A percentile compares a stretch with the other conserved stretches of the same genome.
phyloP scores from a whole-genome alignment of 805 yeast species.

The Soucietia sequanensis region DNA sequence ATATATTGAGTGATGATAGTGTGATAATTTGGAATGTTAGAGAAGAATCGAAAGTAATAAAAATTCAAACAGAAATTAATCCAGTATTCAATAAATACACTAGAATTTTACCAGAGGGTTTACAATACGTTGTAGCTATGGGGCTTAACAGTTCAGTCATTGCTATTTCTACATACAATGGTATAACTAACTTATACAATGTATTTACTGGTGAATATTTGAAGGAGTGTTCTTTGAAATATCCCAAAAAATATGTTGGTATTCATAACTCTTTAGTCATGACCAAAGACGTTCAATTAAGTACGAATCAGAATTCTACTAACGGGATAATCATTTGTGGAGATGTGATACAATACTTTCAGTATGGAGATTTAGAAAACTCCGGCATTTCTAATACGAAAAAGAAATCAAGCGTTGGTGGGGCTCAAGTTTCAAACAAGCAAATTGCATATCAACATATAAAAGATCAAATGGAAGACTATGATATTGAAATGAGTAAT shows the following conservation, averaged over 20 bases:
- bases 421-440: constrained; percentile 19
- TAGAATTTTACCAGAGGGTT: constrained; percentile 7
- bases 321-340: constrained; percentile 44
- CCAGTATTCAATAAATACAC: constrained; percentile 21
- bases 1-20: constrained; percentile 38
- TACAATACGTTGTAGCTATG: constrained; percentile 18
- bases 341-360: constrained; percentile 44
- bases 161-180: constrained; percentile 43
- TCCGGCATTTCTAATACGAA: constrained; percentile 9
- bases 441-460: constrained; percentile 20
- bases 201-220: constrained; percentile 41
- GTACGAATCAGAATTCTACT: constrained; percentile 20
- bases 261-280: constrained; percentile 24
- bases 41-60: constrained; percentile 12
- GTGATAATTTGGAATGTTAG: constrained; percentile 46
- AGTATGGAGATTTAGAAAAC: constrained; percentile 38
- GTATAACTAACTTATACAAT: constrained; percentile 42
- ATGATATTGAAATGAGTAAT: constrained; percentile 26
- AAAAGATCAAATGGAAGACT: constrained; percentile 37
- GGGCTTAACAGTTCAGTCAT: constrained; percentile 34
- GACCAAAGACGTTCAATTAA: constrained; percentile 23
- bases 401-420: constrained; percentile 15
- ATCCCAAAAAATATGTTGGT: constrained; percentile 23
- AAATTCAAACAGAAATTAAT: constrained; percentile 15
- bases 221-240: constrained; percentile 30